Conservation (phyloP, 23 red algal species). For the Gracilaria domingensis region DNA sequence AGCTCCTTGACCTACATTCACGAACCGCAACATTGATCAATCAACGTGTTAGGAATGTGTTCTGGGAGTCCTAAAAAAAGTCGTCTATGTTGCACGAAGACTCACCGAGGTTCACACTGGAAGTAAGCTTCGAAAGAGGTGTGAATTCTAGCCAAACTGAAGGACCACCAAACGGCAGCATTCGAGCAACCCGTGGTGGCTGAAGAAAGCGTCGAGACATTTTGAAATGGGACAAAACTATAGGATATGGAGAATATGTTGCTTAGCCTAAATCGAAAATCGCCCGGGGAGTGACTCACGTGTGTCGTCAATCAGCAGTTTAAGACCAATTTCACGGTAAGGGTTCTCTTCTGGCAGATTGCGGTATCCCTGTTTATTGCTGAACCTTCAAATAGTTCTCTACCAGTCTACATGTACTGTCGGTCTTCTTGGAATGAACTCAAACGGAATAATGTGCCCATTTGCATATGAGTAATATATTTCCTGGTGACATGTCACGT, state of each 20-base stretch:
- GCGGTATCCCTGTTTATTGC: no score
- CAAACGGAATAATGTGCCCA: no score
- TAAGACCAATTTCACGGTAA: no score
- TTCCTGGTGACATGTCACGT: not conserved
- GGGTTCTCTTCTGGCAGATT: no score
- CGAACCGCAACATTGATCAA: not conserved
- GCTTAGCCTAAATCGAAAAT: not conserved
- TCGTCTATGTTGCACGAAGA: not conserved
- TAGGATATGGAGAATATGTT: not conserved
- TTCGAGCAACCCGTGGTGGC: conserved; percentile 46
- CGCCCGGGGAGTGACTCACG: not conserved
- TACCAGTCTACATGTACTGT: no score
- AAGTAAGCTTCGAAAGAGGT: conserved; percentile 69
- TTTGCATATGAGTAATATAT: not conserved
- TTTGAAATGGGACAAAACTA: not conserved
- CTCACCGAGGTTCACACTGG: conserved; percentile 87
- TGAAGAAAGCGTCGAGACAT: conserved; percentile 29
- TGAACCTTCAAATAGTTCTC: no score
- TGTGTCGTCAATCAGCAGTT: not conserved
- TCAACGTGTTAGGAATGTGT: not conserved
- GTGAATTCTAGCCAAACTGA: conserved; percentile 93
- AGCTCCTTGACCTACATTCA: conserved; percentile 53
- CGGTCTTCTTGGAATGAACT: no score
- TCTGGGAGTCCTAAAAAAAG: not conserved
- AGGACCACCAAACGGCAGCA: conserved; percentile 57